Percentiles rank a stretch among this genome's conserved stretches.
phyloP scores from a whole-genome alignment of 805 yeast genomes.

The Candida sphagnicola region DNA sequence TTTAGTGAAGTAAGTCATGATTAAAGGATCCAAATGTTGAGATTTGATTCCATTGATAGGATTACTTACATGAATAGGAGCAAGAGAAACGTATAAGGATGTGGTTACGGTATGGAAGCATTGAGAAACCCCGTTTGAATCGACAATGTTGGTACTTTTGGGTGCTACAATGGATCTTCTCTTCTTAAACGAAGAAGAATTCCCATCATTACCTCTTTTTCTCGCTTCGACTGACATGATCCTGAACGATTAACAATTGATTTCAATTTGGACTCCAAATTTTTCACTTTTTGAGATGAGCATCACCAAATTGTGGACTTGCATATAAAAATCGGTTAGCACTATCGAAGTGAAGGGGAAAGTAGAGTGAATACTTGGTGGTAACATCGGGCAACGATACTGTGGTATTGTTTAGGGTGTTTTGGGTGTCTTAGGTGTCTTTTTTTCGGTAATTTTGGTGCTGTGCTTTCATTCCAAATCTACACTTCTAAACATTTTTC shows the following conservation, averaged over 20 bases:
- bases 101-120: conserved; percentile 65
- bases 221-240: conserved; percentile 7
- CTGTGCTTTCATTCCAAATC: too few relatives aligned
- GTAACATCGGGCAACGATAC: too few relatives aligned
- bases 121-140: conserved; percentile 50
- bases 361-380: not conserved
- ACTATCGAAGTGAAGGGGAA: not conserved
- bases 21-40: conserved; percentile 86
- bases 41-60: conserved; percentile 78
- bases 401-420: too few relatives aligned
- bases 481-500: too few relatives aligned
- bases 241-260: too few relatives aligned
- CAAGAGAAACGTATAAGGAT: conserved; percentile 75
- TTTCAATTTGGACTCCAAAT: too few relatives aligned
- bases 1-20: conserved; percentile 74
- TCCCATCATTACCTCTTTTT: conserved; percentile 4
- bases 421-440: too few relatives aligned
- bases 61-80: conserved; percentile 68
- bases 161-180: conserved; percentile 15
- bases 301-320: not conserved
- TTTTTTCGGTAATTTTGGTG: too few relatives aligned
- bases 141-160: conserved; percentile 34
- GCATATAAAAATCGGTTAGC: not conserved
- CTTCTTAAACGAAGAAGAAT: conserved; percentile 7
- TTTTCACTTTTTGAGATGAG: conserved; percentile 5